Evolutionary conservation across 257 asterid species (phyloP).

Genomic region (Solanum dulcamara): DNA sequence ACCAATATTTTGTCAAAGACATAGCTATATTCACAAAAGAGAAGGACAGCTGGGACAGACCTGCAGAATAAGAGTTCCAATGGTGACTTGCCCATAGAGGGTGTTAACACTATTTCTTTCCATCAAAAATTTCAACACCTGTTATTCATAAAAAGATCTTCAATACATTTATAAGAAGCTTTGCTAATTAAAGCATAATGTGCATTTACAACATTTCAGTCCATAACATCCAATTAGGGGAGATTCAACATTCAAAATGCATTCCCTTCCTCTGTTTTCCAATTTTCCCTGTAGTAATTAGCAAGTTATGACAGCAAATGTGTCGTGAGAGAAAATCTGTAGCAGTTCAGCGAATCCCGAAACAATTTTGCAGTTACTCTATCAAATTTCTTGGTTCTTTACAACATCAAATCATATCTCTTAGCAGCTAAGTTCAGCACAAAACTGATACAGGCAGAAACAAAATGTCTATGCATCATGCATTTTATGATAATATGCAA

Average conservation of each 20-base stretch:
- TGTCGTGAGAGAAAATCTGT: not conserved
- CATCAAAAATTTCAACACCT: constrained; percentile 84
- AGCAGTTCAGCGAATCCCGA: not conserved
- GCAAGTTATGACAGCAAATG: not conserved
- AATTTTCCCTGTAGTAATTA: not conserved
- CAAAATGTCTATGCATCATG: not conserved
- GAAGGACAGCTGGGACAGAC: constrained; percentile 16
- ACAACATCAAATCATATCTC: not conserved
- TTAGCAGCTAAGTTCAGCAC: not conserved
- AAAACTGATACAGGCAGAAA: not conserved
- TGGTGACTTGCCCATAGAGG: constrained; percentile 73
- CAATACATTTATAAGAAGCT: not conserved
- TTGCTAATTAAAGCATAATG: not conserved
- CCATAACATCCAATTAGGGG: not conserved
- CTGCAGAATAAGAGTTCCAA: constrained; percentile 81
- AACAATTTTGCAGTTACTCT: not conserved
- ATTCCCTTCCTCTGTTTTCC: not conserved
- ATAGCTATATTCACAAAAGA: not conserved
- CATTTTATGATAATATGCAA: not conserved
- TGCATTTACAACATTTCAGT: not conserved
- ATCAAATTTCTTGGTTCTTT: not conserved
- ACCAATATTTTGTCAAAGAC: not conserved
- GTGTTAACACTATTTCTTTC: constrained; percentile 59
- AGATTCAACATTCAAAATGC: not conserved
- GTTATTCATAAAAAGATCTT: constrained; percentile 1